Percentiles rank a stretch among this genome's conserved stretches.
Evolutionary conservation across 768 basidiomycete genomes (phyloP).

Genomic region (Leccinum broughii): DNA sequence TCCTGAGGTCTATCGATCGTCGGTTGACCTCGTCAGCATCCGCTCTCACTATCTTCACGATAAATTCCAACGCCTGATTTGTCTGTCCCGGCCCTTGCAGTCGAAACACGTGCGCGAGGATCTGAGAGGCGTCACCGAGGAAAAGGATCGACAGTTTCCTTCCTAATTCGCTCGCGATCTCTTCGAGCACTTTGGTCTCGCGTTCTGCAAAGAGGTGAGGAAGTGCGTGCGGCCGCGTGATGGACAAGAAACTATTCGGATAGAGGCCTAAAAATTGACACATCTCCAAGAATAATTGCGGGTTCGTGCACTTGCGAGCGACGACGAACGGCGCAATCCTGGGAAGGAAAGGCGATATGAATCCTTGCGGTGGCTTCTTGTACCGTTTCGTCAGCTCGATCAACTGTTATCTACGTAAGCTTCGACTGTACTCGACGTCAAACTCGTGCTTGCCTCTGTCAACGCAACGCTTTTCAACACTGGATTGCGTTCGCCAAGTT

Average conservation of each 20-base stretch:
- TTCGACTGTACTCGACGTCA: not conserved
- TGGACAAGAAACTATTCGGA: conserved; percentile 59
- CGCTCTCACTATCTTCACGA: conserved; percentile 56
- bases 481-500: conserved; percentile 66
- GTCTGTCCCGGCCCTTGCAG: conserved; percentile 55
- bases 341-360: conserved; percentile 70
- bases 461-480: conserved; percentile 68
- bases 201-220: conserved; percentile 68
- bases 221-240: conserved; percentile 63
- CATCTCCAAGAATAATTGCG: conserved; percentile 57
- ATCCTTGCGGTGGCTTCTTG: conserved; percentile 61
- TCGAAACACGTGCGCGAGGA: conserved; percentile 69
- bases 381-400: conserved; percentile 54
- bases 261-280: conserved; percentile 67
- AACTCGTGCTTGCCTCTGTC: conserved; percentile 51
- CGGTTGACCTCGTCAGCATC: conserved; percentile 36
- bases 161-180: conserved; percentile 55
- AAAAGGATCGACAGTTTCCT: conserved; percentile 50
- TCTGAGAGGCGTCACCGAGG: conserved; percentile 53
- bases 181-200: conserved; percentile 57
- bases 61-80: conserved; percentile 59
- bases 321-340: conserved; percentile 67
- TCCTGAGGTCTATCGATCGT: conserved; percentile 42
- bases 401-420: conserved; percentile 45
- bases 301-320: conserved; percentile 55